phyloP scores from a whole-genome alignment of 495 filamentous ascomycete species.

The Penicillium bovifimosum region DNA sequence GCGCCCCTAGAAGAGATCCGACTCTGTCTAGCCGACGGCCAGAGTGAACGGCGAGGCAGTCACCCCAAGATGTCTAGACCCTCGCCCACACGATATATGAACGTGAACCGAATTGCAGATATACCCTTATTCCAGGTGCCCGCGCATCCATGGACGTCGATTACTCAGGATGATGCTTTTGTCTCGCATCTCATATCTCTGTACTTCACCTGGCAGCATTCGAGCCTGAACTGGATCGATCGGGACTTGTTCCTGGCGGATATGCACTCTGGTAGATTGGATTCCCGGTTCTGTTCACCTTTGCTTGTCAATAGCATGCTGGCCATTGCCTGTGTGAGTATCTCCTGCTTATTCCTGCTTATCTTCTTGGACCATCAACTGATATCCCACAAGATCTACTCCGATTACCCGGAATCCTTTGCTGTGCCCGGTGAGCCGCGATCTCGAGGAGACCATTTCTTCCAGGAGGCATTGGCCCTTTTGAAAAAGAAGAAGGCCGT shows the following conservation, averaged over 20 bases:
- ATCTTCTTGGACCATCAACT: not conserved
- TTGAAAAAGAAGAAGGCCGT: constrained; percentile 11
- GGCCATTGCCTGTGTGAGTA: constrained; percentile 33
- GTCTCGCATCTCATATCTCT: constrained; percentile 39
- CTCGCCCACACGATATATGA: constrained; percentile 8
- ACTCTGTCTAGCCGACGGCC: not conserved
- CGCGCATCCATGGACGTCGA: constrained; percentile 36
- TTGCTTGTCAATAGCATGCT: constrained; percentile 43
- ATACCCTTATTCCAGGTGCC: constrained; percentile 24
- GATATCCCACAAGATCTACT: constrained; percentile 10
- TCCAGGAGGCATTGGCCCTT: constrained; percentile 11
- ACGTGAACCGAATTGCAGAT: constrained; percentile 18
- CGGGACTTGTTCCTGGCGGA: constrained; percentile 34
- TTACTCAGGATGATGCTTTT: constrained; percentile 34
- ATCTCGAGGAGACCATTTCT: constrained; percentile 17
- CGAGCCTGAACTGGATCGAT: constrained; percentile 32
- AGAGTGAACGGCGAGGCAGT: not conserved
- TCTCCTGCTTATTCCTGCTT: not conserved
- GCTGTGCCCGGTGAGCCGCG: constrained; percentile 8
- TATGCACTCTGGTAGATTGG: constrained; percentile 21
- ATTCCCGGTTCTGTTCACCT: constrained; percentile 34
- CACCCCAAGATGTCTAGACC: not conserved
- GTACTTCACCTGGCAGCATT: constrained; percentile 40
- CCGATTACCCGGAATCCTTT: constrained; percentile 16
- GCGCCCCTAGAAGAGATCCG: constrained; percentile 16